Conservation (phyloP, 768 basidiomycete species). For the Hirschioporus abietinus region DNA sequence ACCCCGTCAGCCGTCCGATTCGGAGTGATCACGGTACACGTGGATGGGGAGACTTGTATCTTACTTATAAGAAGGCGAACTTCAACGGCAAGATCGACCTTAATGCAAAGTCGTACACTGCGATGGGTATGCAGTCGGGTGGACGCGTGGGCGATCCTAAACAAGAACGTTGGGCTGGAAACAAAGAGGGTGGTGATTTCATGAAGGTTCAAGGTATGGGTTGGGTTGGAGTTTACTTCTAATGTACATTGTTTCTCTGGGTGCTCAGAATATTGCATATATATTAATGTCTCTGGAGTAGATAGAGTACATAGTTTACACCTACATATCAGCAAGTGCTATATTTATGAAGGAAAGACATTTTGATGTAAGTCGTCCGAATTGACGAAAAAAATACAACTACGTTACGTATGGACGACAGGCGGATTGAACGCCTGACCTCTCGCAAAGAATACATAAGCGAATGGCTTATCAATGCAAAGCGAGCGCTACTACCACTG, state of each 20-base stretch:
- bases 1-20: constrained; percentile 40
- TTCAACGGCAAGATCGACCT: constrained; percentile 19
- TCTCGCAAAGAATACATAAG: too few species aligned
- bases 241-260: too few species aligned
- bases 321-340: too few species aligned
- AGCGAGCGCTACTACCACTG: constrained; percentile 4
- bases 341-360: too few species aligned
- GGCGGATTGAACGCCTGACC: constrained; percentile 7
- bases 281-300: too few species aligned
- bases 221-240: not conserved
- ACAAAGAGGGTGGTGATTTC: not conserved
- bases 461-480: too few species aligned
- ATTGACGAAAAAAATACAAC: too few species aligned
- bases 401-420: too few species aligned
- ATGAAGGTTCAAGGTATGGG: not conserved
- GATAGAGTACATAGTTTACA: too few species aligned
- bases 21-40: constrained; percentile 41
- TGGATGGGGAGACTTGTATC: constrained; percentile 47
- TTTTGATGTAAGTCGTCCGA: too few species aligned
- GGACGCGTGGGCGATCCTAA: not conserved
- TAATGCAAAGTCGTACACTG: not conserved
- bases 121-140: not conserved
- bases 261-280: too few species aligned
- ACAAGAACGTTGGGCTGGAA: not conserved
- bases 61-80: constrained; percentile 47